Base-by-base conservation (phyloP, 768 basidiomycete species). In the Boletus eberwhitei region DNA sequence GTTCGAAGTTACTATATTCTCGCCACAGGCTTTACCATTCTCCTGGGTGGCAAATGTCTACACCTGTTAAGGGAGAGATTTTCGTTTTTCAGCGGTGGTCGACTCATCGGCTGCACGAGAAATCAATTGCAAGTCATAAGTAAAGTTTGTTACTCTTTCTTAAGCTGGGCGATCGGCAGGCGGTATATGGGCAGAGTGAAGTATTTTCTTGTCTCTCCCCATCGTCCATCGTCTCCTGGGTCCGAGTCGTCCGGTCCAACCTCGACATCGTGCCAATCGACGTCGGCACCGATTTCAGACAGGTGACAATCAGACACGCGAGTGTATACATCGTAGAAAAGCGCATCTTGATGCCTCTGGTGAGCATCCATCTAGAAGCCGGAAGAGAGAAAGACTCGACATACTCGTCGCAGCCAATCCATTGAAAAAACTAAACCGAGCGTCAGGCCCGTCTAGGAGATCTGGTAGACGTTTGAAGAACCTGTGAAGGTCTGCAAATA, bases 371-470 rank as follows among this genome's bases (percentile, higher is more conserved):
- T 35, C 16, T 12, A 22, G 8, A 24, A 12, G 21, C 17, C 5
- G 8, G 19, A 21, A 7, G 35, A 17, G 38, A 57, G 36, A 51
- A 34, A 43, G 36, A 46, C 38, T 35, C 4, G 24, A 74, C 87
- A 68, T 65, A 89, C 92, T 93, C 8, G 93, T 98, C 31, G 95
- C 96, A 16, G 92, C 97, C 9, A 99, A 80, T 13, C 97, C 97
- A 65, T 99, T 93, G 80, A 98, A 99, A 73, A 98, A 99, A 56
- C 93, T 88, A 67, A 95, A 90, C 16, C 84, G 77, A n/a, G 88
- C 87, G 14, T 84, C 76, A n/a, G 84, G 80, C 14, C 85, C 84
- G 21, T 79, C 77, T 16, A 98, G 76, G 5, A 99, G 77, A 61
- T 88, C 78, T 3, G 91, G 92, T 3, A 97, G 70, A 42, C 80